Percentiles rank a stretch among this genome's conserved stretches.
Evolutionary conservation across 768 basidiomycete genomes (phyloP).

Genomic region (Psilocybe cubensis): DNA sequence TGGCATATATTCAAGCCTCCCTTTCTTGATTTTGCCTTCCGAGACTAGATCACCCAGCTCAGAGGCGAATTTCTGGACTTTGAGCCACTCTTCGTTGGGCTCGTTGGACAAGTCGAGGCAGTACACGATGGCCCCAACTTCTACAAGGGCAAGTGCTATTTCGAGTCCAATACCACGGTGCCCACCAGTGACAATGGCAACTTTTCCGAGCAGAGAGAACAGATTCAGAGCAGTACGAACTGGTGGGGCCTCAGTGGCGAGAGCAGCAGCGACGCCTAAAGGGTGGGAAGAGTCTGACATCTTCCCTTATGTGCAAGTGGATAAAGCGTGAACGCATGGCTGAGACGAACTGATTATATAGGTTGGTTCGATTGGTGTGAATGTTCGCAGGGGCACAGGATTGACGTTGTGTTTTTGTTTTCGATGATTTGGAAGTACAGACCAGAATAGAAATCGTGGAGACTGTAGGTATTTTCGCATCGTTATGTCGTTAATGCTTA

Average conservation of each 20-base stretch:
- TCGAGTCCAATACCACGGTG: conserved; percentile 33
- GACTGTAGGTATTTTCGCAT: too few species aligned
- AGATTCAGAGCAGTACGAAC: conserved; percentile 20
- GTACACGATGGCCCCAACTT: conserved; percentile 43
- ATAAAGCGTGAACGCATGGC: too few species aligned
- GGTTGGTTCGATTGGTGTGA: too few species aligned
- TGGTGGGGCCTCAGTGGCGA: conserved; percentile 4
- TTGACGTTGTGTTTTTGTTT: too few species aligned
- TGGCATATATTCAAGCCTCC: conserved; percentile 48
- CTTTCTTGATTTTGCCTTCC: conserved; percentile 24
- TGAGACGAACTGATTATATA: too few species aligned
- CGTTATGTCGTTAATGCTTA: too few species aligned
- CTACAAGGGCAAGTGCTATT: conserved; percentile 27
- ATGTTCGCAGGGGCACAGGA: too few species aligned
- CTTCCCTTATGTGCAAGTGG: too few species aligned
- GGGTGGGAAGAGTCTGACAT: conserved; percentile 2
- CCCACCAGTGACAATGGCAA: conserved; percentile 28
- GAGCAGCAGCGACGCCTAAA: conserved; percentile 14
- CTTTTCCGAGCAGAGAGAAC: conserved; percentile 23
- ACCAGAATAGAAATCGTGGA: too few species aligned
- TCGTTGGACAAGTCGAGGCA: conserved; percentile 60
- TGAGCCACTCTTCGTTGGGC: conserved; percentile 52
- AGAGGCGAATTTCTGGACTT: conserved; percentile 48
- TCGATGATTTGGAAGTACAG: too few species aligned
- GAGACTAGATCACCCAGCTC: conserved; percentile 24